These are phyloP conservation scores for Nemania sp. DNA, from an alignment of 2,329 filamentous ascomycete genomes.

Conservation along the genomic window DNA sequence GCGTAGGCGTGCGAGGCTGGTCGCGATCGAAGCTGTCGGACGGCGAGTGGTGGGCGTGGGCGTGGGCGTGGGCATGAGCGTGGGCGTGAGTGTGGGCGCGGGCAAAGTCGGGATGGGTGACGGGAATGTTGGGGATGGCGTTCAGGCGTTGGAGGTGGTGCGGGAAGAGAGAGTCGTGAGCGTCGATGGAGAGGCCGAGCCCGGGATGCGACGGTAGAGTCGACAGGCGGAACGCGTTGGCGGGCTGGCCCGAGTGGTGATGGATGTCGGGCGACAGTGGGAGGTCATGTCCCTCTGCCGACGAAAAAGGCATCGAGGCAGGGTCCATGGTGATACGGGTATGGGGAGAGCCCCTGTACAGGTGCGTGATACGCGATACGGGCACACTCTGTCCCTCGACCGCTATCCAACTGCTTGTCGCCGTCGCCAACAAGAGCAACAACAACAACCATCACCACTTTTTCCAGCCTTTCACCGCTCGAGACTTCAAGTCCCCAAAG, in stretches of 20 bases:
- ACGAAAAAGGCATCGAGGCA: constrained; percentile 30
- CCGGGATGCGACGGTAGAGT: constrained; percentile 41
- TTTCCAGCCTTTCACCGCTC: too few species aligned
- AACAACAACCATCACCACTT: too few species aligned
- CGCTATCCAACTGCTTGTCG: too few species aligned
- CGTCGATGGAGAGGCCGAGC: constrained; percentile 47
- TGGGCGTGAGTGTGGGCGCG: too few species aligned
- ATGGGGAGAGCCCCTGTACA: not conserved
- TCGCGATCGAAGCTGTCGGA: constrained; percentile 42
- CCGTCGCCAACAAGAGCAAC: too few species aligned
- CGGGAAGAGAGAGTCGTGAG: constrained; percentile 42
- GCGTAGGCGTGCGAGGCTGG: constrained; percentile 33
- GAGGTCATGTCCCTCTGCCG: constrained; percentile 25
- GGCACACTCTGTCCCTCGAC: too few species aligned
- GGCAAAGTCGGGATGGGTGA: constrained; percentile 36
- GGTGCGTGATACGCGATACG: too few species aligned
- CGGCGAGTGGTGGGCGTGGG: constrained; percentile 21
- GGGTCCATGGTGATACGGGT: constrained; percentile 35
- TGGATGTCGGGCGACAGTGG: constrained; percentile 30
- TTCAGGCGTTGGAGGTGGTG: constrained; percentile 42
- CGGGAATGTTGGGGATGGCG: constrained; percentile 39
- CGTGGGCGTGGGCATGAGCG: too few species aligned
- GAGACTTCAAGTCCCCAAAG: too few species aligned
- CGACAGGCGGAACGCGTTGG: constrained; percentile 30
- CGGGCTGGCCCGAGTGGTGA: constrained; percentile 26